Conservation (phyloP, 1,139 yeast species). For the Kodamaea sp. region DNA sequence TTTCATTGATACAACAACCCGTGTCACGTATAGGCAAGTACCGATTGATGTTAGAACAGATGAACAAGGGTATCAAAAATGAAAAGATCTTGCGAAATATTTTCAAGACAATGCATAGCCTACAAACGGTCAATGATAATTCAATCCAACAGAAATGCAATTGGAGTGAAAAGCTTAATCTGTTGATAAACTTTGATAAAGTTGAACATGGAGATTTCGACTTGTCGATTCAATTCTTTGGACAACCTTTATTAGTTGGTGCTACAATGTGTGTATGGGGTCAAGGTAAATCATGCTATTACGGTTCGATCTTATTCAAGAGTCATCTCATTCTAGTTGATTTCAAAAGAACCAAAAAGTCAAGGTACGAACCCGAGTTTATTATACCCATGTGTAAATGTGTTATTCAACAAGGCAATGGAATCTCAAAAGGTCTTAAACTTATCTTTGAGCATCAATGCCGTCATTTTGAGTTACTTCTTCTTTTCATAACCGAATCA, state of each 20-base stretch:
- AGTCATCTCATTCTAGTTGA: conserved; percentile 41
- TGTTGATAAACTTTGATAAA: conserved; percentile 12
- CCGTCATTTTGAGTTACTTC: conserved; percentile 43
- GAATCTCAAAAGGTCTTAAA: conserved; percentile 33
- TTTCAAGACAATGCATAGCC: conserved; percentile 17
- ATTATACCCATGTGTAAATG: conserved; percentile 47
- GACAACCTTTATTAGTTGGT: conserved; percentile 38
- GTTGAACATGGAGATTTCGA: conserved; percentile 13
- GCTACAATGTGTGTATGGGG: conserved; percentile 40
- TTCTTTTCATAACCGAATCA: conserved; percentile 28
- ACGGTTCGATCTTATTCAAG: conserved; percentile 48
- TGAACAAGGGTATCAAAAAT: conserved; percentile 22
- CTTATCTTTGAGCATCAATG: conserved; percentile 42
- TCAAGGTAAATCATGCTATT: conserved; percentile 19
- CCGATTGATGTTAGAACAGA: conserved; percentile 43
- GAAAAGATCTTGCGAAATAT: conserved; percentile 9
- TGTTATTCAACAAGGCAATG: conserved; percentile 14
- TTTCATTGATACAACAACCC: conserved; percentile 53
- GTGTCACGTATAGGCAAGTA: conserved; percentile 50
- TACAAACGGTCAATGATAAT: conserved; percentile 25
- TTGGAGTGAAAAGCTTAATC: conserved; percentile 7
- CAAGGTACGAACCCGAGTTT: conserved; percentile 33
- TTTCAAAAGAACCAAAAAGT: conserved; percentile 12
- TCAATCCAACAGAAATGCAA: conserved; percentile 15
- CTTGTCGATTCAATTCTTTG: conserved; percentile 36